phyloP scores from a whole-genome alignment of 768 basidiomycete genomes.

The Hortiboletus campestris region DNA sequence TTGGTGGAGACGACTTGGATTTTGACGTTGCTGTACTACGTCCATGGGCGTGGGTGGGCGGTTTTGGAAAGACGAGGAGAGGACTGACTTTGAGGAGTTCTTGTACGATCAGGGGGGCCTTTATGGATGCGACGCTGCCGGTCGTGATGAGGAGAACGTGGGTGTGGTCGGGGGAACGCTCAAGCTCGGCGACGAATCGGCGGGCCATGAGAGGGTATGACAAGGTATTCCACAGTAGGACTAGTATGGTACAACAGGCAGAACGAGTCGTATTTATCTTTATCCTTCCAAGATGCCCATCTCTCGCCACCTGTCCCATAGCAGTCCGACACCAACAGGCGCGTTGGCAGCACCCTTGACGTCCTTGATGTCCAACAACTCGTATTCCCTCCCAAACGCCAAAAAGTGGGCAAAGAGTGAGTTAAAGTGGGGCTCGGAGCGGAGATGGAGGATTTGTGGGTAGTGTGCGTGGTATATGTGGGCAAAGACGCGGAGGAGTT shows the following conservation, averaged over 20 bases:
- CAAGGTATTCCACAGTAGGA: neutral
- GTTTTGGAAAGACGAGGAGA: neutral
- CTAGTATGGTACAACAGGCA: constrained; percentile 15
- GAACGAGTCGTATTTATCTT: neutral
- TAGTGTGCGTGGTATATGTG: constrained; percentile 98
- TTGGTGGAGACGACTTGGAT: constrained; percentile 86
- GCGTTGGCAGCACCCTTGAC: constrained; percentile 66
- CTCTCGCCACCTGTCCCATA: constrained; percentile 91
- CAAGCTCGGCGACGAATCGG: constrained; percentile 28
- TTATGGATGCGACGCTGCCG: constrained; percentile 95
- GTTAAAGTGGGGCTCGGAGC: constrained; percentile 93
- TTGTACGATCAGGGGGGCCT: constrained; percentile 83
- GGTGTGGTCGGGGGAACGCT: constrained; percentile 23
- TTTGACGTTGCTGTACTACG: constrained; percentile 69
- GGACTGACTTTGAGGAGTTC: constrained; percentile 65
- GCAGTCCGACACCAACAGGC: constrained; percentile 67
- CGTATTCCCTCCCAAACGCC: constrained; percentile 93
- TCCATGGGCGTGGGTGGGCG: neutral
- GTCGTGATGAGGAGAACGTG: constrained; percentile 86
- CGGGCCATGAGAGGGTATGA: constrained; percentile 7
- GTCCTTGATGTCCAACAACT: constrained; percentile 86
- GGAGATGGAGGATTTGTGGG: constrained; percentile 84
- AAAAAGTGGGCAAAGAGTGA: constrained; percentile 98
- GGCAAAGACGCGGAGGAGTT: constrained; percentile 94
- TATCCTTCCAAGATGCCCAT: constrained; percentile 66